These are phyloP conservation scores for Tulasnella sp. DNA, from an alignment of 768 basidiomycete genomes.

Conservation along the genomic window DNA sequence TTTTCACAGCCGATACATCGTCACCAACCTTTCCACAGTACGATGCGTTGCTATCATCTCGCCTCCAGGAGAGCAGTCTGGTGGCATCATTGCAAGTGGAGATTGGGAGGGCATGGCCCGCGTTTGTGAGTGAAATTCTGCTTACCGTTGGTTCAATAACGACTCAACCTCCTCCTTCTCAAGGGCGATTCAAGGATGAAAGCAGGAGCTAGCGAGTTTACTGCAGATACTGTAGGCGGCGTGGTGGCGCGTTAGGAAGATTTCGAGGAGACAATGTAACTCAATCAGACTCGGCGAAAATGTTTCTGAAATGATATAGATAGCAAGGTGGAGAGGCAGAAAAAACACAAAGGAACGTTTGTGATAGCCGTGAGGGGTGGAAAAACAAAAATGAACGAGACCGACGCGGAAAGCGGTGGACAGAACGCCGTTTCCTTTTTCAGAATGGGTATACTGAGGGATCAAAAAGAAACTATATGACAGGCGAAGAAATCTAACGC, in stretches of 20 bases:
- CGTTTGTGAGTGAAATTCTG: background rate
- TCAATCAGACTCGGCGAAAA: background rate
- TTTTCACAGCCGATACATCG: background rate
- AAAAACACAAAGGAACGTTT: background rate
- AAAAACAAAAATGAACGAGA: background rate
- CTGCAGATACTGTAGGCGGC: too few relatives aligned
- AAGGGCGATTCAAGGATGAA: background rate
- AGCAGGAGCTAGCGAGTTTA: background rate
- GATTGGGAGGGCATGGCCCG: background rate
- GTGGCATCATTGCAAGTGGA: background rate
- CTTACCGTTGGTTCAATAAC: too few relatives aligned
- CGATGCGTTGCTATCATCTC: background rate
- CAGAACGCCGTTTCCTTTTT: background rate
- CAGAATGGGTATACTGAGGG: background rate
- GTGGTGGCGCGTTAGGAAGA: too few relatives aligned
- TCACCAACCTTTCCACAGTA: background rate
- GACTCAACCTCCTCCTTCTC: background rate
- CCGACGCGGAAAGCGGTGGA: background rate
- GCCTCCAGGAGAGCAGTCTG: background rate
- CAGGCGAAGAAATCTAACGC: background rate
- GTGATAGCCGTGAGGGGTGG: background rate
- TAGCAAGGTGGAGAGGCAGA: background rate
- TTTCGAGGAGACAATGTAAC: background rate
- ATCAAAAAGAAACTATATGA: background rate
- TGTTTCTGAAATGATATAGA: background rate